Base-by-base conservation (phyloP, 192 early-diverging fungal species). In the Geranomyces michiganensis region DNA sequence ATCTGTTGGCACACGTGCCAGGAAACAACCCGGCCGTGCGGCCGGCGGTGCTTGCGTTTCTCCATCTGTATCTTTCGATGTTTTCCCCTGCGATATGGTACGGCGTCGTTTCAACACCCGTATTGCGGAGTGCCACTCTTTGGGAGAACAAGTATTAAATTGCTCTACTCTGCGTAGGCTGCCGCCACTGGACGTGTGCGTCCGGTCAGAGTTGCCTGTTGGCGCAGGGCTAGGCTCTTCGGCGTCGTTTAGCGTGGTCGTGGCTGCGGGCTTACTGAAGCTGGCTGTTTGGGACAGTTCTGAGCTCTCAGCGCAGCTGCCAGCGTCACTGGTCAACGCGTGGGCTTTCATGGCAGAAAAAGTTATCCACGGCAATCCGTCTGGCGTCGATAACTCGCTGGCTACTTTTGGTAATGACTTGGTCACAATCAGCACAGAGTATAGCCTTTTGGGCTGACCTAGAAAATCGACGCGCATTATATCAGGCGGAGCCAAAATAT, bases 141-240 rank as follows among this genome's bases (percentile, higher is more conserved):
- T n/a, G n/a, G n/a, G n/a, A n/a, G n/a, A n/a, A n/a, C n/a, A n/a
- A n/a, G n/a, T n/a, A n/a, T n/a, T n/a, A n/a, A n/a, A n/a, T 14
- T n/a, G 13, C 46, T 47, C 13, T n/a, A 47, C 13, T n/a, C n/a
- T n/a, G 46, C 3, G 3, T 55, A 55, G 51, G 3, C 26, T 14
- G 51, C 51, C 51, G 4, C 26, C 51, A 27, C 51, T 93, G 24
- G 87, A 83, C 1, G 67, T 97, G 12, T 81, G 79, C 65, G 86
- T 93, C 24, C 75, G 86, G 27, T 94, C 94, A 0, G 77, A 80
- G 51, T 66, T 99, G 17, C 97, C 97, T 0, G 90, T 98, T 21
- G 95, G 96, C 9, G 88, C 96, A 7, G 97, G 97, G 1, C 84
- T 99, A 15, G 97, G 97, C 0, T 95, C 93, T 1, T 98, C 96